Evolutionary conservation across 768 basidiomycete species (phyloP).

Genomic region (Phlebiopsis gigantea): DNA sequence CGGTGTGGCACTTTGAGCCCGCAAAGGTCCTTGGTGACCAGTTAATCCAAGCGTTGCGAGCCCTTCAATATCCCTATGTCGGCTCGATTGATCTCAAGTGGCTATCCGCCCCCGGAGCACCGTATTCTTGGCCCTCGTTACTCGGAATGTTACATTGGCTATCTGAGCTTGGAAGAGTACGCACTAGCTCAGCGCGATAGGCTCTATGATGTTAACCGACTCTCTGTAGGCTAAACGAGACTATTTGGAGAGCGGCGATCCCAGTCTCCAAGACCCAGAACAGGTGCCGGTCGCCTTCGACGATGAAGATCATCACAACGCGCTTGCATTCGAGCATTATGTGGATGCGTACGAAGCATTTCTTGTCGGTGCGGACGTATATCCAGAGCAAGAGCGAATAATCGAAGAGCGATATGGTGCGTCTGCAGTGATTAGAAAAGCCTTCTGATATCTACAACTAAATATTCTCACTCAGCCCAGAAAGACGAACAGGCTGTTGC

Average conservation of each 20-base stretch:
- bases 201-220: not conserved
- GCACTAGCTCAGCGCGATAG: slow-evolving; percentile 8
- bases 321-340: slow-evolving; percentile 73
- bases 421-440: slow-evolving; percentile 12
- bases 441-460: too few species aligned
- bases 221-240: slow-evolving; percentile 23
- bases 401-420: slow-evolving; percentile 77
- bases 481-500: slow-evolving; percentile 65
- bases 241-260: slow-evolving; percentile 60
- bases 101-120: slow-evolving; percentile 81
- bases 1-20: slow-evolving; percentile 52
- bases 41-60: slow-evolving; percentile 67
- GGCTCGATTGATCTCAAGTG: slow-evolving; percentile 79
- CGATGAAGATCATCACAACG: slow-evolving; percentile 40
- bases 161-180: slow-evolving; percentile 77
- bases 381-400: slow-evolving; percentile 61
- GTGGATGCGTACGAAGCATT: slow-evolving; percentile 63
- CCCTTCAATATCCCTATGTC: slow-evolving; percentile 76
- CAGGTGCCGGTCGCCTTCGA: slow-evolving; percentile 72
- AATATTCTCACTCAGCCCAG: slow-evolving; percentile 38
- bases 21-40: slow-evolving; percentile 73
- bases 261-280: slow-evolving; percentile 58
- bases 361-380: slow-evolving; percentile 62
- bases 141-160: slow-evolving; percentile 93
- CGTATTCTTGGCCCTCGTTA: slow-evolving; percentile 88